Evolutionary conservation across 2,329 filamentous ascomycete genomes (phyloP), one percentile per base, ranked within the genome.

Genomic region (Furcasterigmium furcatum): DNA sequence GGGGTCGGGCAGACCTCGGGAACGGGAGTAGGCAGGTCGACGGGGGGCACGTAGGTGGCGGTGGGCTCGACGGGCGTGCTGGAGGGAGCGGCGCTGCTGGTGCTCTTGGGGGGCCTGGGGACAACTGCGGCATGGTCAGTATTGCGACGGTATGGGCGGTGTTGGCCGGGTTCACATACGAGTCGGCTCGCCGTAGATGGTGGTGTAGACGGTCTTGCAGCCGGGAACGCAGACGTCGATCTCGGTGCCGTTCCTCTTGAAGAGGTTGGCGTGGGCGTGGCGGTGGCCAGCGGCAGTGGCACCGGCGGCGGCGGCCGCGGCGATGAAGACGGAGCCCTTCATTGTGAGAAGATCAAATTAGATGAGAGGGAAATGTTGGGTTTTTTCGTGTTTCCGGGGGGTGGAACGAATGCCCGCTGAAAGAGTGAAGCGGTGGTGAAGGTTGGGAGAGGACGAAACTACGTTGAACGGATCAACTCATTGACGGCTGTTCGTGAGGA

Each of bases 341-440:
- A 94, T 94, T 35, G 62, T 86, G 72, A 63, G 57, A 47, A 57
- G 64, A 58, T 57, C 62, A 62, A 56, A 53, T 58, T 53, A 44
- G 51, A 52, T 49, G 45, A 45, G 40, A 46, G 46, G 40, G 54
- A 42, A 51, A 44, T 48, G 49, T 49, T 46, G 40, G 57, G 54
- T 55, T 52, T 60, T 46, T 55, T 53, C 49, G 43, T 48, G 44
- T 53, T 58, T 56, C 57, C 54, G 58, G 51, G 57, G 48, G 38
- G 16, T 46, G 59, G 66, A 86, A 87, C 71, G 84, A 88, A 74
- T 83, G 85, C 80, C 87, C 87, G 87, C 87, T 91, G 73, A 91
- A 90, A 68, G 88, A 89, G 83, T 89, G 86, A 88, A 88, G 85
- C 85, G 84, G 84, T 85, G 61, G 68, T 74, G 63, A 58, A 56